A percentile compares a stretch with the other conserved stretches of the same genome.
phyloP scores from a whole-genome alignment of 257 asterid species.

The Scutellaria minor region DNA sequence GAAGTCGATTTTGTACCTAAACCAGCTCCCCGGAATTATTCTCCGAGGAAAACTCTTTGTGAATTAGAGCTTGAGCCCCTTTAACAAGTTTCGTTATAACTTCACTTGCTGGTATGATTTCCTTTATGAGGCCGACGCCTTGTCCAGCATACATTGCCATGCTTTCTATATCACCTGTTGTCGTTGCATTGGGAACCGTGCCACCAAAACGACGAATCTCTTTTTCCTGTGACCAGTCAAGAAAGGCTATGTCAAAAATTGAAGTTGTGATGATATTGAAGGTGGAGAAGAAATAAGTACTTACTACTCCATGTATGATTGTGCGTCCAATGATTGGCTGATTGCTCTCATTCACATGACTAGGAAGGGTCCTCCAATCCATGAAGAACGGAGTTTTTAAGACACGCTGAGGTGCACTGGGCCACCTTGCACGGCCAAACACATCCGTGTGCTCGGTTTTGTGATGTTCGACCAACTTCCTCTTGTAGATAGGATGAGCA shows the following conservation, averaged over 20 bases:
- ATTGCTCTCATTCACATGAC: slow-evolving; percentile 64
- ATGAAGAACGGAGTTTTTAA: slow-evolving; percentile 68
- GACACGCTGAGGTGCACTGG: slow-evolving; percentile 87
- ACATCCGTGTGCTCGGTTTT: slow-evolving; percentile 76
- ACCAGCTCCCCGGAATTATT: neutral
- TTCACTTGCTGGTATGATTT: slow-evolving; percentile 74
- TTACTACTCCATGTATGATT: slow-evolving; percentile 73
- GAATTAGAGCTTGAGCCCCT: slow-evolving; percentile 70
- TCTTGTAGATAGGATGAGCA: slow-evolving; percentile 86
- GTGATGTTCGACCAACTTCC: slow-evolving; percentile 63
- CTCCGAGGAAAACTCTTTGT: slow-evolving; percentile 41
- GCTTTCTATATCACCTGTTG: slow-evolving; percentile 78
- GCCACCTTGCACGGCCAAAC: slow-evolving; percentile 96
- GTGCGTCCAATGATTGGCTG: slow-evolving; percentile 80
- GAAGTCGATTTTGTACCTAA: neutral
- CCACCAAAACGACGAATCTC: slow-evolving; percentile 80
- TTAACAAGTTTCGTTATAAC: slow-evolving; percentile 59
- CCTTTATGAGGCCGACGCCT: slow-evolving; percentile 65
- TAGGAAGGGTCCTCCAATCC: slow-evolving; percentile 73
- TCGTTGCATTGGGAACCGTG: slow-evolving; percentile 66
- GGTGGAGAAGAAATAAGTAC: neutral
- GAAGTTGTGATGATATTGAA: neutral
- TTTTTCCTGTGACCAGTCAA: slow-evolving; percentile 56
- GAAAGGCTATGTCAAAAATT: neutral
- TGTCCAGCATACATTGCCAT: slow-evolving; percentile 89